Conservation (phyloP, 78 protist species). For the Polysphondylium violaceum region DNA sequence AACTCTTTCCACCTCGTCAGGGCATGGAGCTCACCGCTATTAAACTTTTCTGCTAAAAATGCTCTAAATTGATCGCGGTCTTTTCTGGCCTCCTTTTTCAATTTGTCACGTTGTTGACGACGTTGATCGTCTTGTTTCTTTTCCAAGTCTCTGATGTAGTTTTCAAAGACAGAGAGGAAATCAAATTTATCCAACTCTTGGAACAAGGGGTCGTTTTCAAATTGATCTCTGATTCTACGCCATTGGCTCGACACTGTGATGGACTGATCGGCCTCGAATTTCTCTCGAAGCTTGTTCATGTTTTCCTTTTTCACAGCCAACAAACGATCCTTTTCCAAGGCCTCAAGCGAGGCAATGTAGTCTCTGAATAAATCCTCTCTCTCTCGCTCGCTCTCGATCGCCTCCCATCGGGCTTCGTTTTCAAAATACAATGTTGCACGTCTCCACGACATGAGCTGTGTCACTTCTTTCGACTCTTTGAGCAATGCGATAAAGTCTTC, state of each 20-base stretch:
- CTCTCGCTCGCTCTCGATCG: constrained; percentile 41
- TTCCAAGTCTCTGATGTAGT: constrained; percentile 34
- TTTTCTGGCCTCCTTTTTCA: constrained; percentile 39
- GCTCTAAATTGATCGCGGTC: constrained; percentile 37
- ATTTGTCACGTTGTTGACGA: constrained; percentile 26
- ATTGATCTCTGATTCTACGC: constrained; percentile 57
- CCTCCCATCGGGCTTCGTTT: constrained; percentile 58
- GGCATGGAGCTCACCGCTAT: constrained; percentile 54
- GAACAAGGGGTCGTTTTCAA: constrained; percentile 23
- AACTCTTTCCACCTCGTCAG: constrained; percentile 40
- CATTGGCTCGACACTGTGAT: constrained; percentile 37
- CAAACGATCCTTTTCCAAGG: constrained; percentile 23
- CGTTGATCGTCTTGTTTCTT: constrained; percentile 39
- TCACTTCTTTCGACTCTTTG: constrained; percentile 43
- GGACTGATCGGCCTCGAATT: constrained; percentile 16
- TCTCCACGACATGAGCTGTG: constrained; percentile 46
- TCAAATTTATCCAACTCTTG: constrained; percentile 26
- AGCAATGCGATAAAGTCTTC: constrained; percentile 45
- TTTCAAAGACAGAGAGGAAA: constrained; percentile 32
- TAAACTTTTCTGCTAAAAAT: constrained; percentile 27
- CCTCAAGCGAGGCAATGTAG: background rate
- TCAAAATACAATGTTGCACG: constrained; percentile 57
- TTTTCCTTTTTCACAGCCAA: background rate
- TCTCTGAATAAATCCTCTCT: constrained; percentile 31
- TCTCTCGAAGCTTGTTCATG: constrained; percentile 2